phyloP scores from a whole-genome alignment of 495 filamentous ascomycete genomes.

The Lophiostoma macrostomum region DNA sequence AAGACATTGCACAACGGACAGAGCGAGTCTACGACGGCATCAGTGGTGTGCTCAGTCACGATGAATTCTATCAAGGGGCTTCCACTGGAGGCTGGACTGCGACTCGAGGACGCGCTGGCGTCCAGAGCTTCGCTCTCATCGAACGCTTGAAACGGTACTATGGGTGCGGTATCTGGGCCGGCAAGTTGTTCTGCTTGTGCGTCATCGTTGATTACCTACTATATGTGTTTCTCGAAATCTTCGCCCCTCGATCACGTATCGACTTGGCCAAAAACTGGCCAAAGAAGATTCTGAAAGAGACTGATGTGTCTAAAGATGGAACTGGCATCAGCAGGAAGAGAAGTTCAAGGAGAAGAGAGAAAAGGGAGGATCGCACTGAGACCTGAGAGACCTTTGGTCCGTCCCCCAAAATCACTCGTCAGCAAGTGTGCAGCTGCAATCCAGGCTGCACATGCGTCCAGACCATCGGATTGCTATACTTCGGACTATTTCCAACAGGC shows the following conservation, averaged over 20 bases:
- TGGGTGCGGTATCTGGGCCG: slow-evolving; percentile 99
- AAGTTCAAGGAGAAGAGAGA: slow-evolving; percentile 25
- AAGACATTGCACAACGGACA: slow-evolving; percentile 85
- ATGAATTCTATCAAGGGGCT: slow-evolving; percentile 74
- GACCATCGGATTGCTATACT: too few species aligned
- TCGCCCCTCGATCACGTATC: slow-evolving; percentile 77
- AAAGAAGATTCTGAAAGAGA: slow-evolving; percentile 51
- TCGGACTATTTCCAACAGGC: too few species aligned
- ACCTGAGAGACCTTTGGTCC: neutral
- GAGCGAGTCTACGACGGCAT: slow-evolving; percentile 95
- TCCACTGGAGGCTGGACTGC: slow-evolving; percentile 55
- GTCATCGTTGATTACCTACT: slow-evolving; percentile 91
- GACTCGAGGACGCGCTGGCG: slow-evolving; percentile 68
- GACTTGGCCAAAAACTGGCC: slow-evolving; percentile 92
- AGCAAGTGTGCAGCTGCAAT: too few species aligned
- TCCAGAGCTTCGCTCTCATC: slow-evolving; percentile 84
- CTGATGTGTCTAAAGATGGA: slow-evolving; percentile 9
- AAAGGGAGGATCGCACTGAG: slow-evolving; percentile 3
- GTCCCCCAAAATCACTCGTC: neutral
- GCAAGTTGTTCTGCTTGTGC: slow-evolving; percentile 92
- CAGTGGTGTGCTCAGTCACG: slow-evolving; percentile 72
- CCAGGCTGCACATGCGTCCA: too few species aligned
- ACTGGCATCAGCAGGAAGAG: slow-evolving; percentile 21
- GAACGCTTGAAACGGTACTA: slow-evolving; percentile 94
- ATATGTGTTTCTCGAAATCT: slow-evolving; percentile 81